Evolutionary conservation across 2,329 filamentous ascomycete genomes (phyloP).

Genomic region (Venturia nashicola): DNA sequence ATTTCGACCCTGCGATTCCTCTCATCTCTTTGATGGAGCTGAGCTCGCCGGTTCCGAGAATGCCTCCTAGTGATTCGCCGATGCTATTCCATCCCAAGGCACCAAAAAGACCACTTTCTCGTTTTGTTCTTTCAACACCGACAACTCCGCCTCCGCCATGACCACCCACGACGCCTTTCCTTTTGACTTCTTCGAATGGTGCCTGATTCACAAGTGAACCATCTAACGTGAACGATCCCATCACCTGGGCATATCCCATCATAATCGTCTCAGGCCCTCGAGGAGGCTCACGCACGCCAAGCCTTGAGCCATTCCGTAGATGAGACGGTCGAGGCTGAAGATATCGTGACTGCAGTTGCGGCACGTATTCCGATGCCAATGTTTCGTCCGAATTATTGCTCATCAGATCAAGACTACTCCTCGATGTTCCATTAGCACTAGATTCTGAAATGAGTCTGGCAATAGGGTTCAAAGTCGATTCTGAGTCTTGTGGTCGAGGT

Average conservation of each 20-base stretch:
- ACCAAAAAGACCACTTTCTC: constrained; percentile 67
- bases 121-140: constrained; percentile 62
- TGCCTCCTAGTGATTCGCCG: constrained; percentile 74
- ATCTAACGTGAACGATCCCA: constrained; percentile 83
- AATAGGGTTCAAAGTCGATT: constrained; percentile 42
- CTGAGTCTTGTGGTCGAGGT: constrained; percentile 21
- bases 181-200: constrained; percentile 90
- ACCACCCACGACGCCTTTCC: constrained; percentile 79
- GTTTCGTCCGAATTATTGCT: constrained; percentile 96
- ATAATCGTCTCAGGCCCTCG: constrained; percentile 66
- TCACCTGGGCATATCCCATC: constrained; percentile 96
- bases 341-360: constrained; percentile 31
- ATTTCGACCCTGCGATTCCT: constrained; percentile 70
- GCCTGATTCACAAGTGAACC: constrained; percentile 80
- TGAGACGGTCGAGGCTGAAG: constrained; percentile 5
- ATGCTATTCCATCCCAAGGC: constrained; percentile 81
- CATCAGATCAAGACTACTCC: constrained; percentile 85
- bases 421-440: constrained; percentile 65
- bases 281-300: constrained; percentile 19
- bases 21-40: constrained; percentile 96
- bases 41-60: constrained; percentile 76
- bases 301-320: constrained; percentile 12
- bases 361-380: constrained; percentile 71
- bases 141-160: constrained; percentile 75
- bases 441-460: constrained; percentile 65